These are phyloP conservation scores for Gossypium bickii DNA, from an alignment of 345 rosid genomes.

Conservation along the genomic window DNA sequence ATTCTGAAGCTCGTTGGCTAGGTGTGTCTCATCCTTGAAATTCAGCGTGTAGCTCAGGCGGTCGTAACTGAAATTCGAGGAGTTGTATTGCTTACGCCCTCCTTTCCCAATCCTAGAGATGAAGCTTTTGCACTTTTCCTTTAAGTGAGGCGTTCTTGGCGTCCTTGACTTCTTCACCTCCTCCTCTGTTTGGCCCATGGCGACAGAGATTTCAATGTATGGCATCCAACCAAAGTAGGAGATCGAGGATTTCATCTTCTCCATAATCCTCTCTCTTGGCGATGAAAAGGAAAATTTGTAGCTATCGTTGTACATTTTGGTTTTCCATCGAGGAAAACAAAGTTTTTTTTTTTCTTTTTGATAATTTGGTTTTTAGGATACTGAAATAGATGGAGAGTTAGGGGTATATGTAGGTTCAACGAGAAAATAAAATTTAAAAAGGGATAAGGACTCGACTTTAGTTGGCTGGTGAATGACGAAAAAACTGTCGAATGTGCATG, in stretches of 20 bases:
- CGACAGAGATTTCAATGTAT: slow-evolving; percentile 8
- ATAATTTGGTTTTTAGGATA: too few relatives aligned
- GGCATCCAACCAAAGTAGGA: slow-evolving; percentile 34
- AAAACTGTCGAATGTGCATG: slow-evolving; percentile 37
- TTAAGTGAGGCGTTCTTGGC: slow-evolving; percentile 37
- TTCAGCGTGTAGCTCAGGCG: slow-evolving; percentile 63
- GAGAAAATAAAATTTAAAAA: neutral
- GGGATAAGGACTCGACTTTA: slow-evolving; percentile 17
- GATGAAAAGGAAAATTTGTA: slow-evolving; percentile 1
- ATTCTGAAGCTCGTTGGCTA: slow-evolving; percentile 33
- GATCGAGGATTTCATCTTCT: slow-evolving; percentile 37
- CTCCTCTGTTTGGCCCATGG: slow-evolving; percentile 16
- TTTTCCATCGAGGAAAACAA: slow-evolving; percentile 17
- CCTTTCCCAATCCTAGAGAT: slow-evolving; percentile 31
- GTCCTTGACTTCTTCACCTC: slow-evolving; percentile 14
- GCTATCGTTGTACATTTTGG: slow-evolving; percentile 22
- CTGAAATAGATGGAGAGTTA: neutral
- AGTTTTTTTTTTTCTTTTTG: neutral
- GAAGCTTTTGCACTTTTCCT: slow-evolving; percentile 36
- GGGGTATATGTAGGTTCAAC: neutral
- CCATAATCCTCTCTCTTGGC: slow-evolving; percentile 15
- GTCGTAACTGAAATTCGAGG: slow-evolving; percentile 60
- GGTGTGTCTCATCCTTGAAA: slow-evolving; percentile 45
- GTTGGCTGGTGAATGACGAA: neutral
- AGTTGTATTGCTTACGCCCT: slow-evolving; percentile 26